phyloP scores from a whole-genome alignment of 768 basidiomycete genomes.

The Xerocomus brunneocitrinus region DNA sequence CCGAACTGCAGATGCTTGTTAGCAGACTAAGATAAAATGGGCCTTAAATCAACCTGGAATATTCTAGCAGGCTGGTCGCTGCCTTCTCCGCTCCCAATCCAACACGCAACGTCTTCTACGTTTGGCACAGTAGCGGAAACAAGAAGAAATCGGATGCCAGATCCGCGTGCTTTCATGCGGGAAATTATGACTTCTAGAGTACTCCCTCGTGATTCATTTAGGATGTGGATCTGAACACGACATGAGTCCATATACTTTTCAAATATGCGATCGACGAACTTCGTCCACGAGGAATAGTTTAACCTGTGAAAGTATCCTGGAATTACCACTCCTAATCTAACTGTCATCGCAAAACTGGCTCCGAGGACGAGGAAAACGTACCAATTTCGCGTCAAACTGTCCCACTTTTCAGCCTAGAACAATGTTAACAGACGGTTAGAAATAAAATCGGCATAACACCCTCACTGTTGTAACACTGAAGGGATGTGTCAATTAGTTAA shows the following conservation, averaged over 20 bases:
- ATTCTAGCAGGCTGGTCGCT: constrained; percentile 48
- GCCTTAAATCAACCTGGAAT: constrained; percentile 52
- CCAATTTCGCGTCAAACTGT: constrained; percentile 88
- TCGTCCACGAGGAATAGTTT: constrained; percentile 89
- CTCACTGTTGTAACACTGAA: constrained; percentile 73
- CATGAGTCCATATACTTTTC: neutral
- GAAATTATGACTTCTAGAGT: constrained; percentile 93
- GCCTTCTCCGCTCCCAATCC: constrained; percentile 59
- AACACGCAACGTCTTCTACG: constrained; percentile 80
- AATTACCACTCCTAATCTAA: constrained; percentile 51
- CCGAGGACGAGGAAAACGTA: constrained; percentile 38
- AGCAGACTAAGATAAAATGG: neutral
- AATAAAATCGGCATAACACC: neutral
- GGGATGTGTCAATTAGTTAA: constrained; percentile 1
- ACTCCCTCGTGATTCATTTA: constrained; percentile 87
- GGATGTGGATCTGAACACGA: constrained; percentile 71
- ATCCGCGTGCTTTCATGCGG: constrained; percentile 79
- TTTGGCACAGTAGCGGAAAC: constrained; percentile 96
- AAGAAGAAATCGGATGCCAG: constrained; percentile 73
- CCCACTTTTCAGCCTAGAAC: constrained; percentile 90
- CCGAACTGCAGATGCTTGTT: constrained; percentile 60
- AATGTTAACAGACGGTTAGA: neutral
- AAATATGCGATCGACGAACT: constrained; percentile 35
- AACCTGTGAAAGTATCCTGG: constrained; percentile 64
- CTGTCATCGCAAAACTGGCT: constrained; percentile 3